Evolutionary conservation across 1,284 basidiomycete genomes (phyloP).

Genomic region (Heterobasidion parviporum): DNA sequence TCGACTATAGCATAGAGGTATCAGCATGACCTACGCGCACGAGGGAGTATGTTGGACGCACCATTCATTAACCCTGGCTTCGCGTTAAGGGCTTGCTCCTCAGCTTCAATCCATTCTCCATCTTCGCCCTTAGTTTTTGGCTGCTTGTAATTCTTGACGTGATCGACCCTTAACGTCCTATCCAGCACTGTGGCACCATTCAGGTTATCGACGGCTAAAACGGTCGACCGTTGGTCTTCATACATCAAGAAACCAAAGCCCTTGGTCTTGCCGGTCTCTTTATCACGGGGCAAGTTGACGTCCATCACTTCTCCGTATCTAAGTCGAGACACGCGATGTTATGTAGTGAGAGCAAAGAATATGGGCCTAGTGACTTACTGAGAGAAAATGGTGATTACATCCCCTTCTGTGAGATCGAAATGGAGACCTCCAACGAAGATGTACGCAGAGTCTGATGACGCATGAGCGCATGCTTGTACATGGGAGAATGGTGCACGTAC

Average conservation of each 20-base stretch:
- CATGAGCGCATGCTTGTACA: background rate
- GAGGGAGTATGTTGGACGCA: constrained; percentile 22
- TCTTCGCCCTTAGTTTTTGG: constrained; percentile 74
- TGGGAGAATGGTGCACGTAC: constrained; percentile 25
- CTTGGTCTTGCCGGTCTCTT: constrained; percentile 78
- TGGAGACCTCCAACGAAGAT: constrained; percentile 86
- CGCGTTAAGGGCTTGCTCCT: constrained; percentile 82
- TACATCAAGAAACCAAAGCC: constrained; percentile 99
- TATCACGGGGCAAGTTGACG: constrained; percentile 89
- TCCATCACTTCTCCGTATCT: constrained; percentile 96
- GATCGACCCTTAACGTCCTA: constrained; percentile 85
- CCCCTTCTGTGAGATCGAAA: constrained; percentile 90
- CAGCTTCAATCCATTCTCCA: constrained; percentile 83
- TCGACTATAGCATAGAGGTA: constrained; percentile 30
- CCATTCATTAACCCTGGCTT: constrained; percentile 65
- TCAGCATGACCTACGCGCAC: background rate
- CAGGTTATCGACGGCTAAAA: constrained; percentile 97
- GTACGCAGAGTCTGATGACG: constrained; percentile 79
- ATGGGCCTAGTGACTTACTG: constrained; percentile 54
- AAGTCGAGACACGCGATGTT: constrained; percentile 1
- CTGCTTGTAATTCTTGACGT: constrained; percentile 92
- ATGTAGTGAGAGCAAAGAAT: constrained; percentile 3
- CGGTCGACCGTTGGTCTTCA: constrained; percentile 93
- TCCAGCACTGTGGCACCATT: constrained; percentile 90
- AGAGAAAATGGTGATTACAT: constrained; percentile 96